phyloP scores from a whole-genome alignment of 2,329 filamentous ascomycete genomes.

The Penicillium sp. region DNA sequence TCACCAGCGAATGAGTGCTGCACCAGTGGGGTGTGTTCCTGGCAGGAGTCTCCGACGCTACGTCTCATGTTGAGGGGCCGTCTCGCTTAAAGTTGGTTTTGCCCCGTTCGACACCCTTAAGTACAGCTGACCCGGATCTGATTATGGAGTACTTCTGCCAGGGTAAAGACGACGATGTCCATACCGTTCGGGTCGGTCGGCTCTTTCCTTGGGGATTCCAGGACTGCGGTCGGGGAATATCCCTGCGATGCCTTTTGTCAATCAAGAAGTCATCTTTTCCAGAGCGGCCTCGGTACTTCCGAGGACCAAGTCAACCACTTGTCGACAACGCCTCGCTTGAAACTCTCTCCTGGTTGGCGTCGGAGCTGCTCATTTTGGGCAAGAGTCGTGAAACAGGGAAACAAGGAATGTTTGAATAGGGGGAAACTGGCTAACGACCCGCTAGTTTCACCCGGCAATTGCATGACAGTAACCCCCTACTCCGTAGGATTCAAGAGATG shows the following conservation, averaged over 20 bases:
- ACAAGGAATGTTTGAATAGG: neutral
- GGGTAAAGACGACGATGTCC: too few species aligned
- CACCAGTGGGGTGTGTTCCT: constrained; percentile 22
- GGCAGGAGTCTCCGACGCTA: constrained; percentile 30
- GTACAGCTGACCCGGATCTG: too few species aligned
- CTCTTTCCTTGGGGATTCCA: neutral
- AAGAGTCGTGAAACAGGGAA: constrained; percentile 5
- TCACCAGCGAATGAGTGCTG: constrained; percentile 18
- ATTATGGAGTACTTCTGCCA: too few species aligned
- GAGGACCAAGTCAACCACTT: neutral
- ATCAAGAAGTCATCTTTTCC: neutral
- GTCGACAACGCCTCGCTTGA: neutral
- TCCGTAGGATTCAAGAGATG: too few species aligned
- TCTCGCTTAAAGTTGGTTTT: neutral
- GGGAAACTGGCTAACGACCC: constrained; percentile 5
- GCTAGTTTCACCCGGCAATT: neutral
- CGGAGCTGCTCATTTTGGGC: constrained; percentile 4
- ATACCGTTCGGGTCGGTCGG: neutral
- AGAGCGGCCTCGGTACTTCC: neutral
- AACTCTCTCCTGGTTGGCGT: neutral
- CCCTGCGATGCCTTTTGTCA: neutral
- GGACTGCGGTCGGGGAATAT: neutral
- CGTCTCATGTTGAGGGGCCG: constrained; percentile 29
- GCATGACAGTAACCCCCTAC: too few species aligned
- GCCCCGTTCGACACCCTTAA: too few species aligned